Conservation (phyloP, 371 early-diverging fungal genomes). For the Circinella umbellata region DNA sequence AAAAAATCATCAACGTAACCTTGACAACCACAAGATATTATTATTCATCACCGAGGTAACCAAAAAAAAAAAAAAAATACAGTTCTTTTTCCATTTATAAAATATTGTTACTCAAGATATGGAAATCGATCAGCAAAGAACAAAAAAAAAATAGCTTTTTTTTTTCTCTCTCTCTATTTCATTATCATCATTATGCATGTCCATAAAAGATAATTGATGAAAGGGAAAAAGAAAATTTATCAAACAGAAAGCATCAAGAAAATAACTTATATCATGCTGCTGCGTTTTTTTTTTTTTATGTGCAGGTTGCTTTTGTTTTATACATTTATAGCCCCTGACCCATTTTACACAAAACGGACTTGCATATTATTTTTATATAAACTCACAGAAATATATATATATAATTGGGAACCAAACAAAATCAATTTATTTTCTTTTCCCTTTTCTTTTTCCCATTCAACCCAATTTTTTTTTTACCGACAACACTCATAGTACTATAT, state of each 20-base stretch:
- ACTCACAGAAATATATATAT: slow-evolving; percentile 9
- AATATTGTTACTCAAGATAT: too few species aligned
- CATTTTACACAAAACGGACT: slow-evolving; percentile 1
- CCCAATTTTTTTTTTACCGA: background rate
- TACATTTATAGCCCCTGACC: slow-evolving; percentile 6
- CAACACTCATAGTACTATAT: too few species aligned
- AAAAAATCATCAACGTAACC: background rate
- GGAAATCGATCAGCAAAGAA: background rate
- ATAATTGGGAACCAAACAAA: background rate
- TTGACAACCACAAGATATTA: background rate
- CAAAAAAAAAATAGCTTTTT: background rate
- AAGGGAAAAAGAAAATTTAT: background rate
- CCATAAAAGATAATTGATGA: too few species aligned
- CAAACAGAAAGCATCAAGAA: background rate
- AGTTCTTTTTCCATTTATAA: background rate
- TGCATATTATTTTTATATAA: slow-evolving; percentile 16
- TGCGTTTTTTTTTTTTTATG: too few species aligned
- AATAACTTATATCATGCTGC: slow-evolving; percentile 4
- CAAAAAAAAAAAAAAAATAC: too few species aligned
- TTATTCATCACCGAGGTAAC: too few species aligned
- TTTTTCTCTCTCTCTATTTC: background rate
- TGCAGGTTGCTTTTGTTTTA: too few species aligned
- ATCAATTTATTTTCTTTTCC: background rate
- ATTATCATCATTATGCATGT: too few species aligned
- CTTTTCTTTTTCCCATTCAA: background rate